Percentiles rank a stretch among this genome's conserved stretches.
Evolutionary conservation across 805 yeast species (phyloP).

Genomic region (Myxozyma mucilagina): DNA sequence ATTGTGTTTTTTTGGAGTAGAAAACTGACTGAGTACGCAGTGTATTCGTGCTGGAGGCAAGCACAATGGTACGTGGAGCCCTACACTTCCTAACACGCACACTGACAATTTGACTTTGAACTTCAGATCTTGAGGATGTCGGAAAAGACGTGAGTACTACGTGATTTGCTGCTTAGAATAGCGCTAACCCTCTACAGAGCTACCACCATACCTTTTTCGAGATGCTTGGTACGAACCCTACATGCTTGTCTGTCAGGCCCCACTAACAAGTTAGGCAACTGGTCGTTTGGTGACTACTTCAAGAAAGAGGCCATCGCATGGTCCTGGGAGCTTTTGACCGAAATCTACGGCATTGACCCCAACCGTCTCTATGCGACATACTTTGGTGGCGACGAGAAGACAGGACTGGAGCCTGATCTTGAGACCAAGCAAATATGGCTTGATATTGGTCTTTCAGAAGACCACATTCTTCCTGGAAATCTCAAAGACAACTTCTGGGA

Average conservation of each 20-base stretch:
- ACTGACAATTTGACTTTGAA: background rate
- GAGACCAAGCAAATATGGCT: constrained; percentile 90
- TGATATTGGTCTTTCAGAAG: constrained; percentile 83
- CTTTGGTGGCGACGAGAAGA: constrained; percentile 85
- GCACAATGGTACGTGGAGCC: constrained; percentile 50
- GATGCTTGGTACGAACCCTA: constrained; percentile 75
- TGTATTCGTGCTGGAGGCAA: constrained; percentile 99
- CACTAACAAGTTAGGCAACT: constrained; percentile 49
- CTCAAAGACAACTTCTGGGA: constrained; percentile 98
- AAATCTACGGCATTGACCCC: constrained; percentile 74
- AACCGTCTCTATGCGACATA: constrained; percentile 91
- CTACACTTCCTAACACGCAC: background rate
- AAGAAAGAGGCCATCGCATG: constrained; percentile 86
- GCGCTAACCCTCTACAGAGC: constrained; percentile 18
- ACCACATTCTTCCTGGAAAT: constrained; percentile 89
- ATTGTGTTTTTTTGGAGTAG: too few relatives aligned
- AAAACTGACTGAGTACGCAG: constrained; percentile 17
- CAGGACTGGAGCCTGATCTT: constrained; percentile 86
- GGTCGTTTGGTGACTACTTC: constrained; percentile 99
- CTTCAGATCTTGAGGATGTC: constrained; percentile 86
- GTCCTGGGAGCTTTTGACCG: constrained; percentile 90
- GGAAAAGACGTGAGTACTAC: constrained; percentile 73
- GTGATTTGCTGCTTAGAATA: background rate
- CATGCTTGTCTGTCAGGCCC: background rate
- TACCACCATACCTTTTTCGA: constrained; percentile 98